A percentile compares a stretch with the other conserved stretches of the same genome.
Conservation (phyloP, 192 early-diverging fungal species). For the Gamsiella multidivaricata region DNA sequence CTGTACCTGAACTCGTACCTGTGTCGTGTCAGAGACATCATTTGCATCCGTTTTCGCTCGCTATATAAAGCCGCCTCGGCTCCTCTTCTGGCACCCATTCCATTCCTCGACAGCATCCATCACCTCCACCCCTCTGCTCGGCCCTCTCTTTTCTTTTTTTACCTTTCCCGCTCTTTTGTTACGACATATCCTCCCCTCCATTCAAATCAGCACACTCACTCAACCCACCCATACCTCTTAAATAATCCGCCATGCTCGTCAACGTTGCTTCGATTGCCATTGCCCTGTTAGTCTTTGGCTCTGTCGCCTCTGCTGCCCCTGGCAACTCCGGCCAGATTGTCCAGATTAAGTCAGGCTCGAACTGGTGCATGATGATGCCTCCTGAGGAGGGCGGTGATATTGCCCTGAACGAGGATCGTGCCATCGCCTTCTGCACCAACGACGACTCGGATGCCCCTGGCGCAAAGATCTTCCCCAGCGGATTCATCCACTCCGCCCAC, state of each 20-base stretch:
- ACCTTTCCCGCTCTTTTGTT: too few relatives aligned
- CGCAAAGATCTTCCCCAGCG: slow-evolving; percentile 54
- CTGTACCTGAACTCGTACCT: too few relatives aligned
- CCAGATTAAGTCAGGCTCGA: slow-evolving; percentile 22
- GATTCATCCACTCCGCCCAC: slow-evolving; percentile 61
- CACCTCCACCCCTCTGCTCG: too few relatives aligned
- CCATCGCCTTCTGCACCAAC: slow-evolving; percentile 59
- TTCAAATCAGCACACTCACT: neutral
- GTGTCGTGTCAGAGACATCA: too few relatives aligned
- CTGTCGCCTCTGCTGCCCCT: slow-evolving; percentile 5
- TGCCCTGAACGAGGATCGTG: slow-evolving; percentile 55
- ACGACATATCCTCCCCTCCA: neutral
- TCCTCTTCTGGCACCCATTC: too few relatives aligned
- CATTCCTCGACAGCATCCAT: too few relatives aligned
- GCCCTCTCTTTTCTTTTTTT: too few relatives aligned
- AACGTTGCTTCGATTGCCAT: slow-evolving; percentile 10
- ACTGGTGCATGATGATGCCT: slow-evolving; percentile 59
- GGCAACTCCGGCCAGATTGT: slow-evolving; percentile 33
- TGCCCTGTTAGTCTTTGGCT: neutral
- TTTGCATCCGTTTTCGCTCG: too few relatives aligned
- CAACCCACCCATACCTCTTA: too few relatives aligned
- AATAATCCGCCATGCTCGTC: slow-evolving; percentile 30
- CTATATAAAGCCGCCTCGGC: too few relatives aligned
- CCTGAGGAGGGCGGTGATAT: slow-evolving; percentile 46
- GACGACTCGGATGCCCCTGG: slow-evolving; percentile 35